Evolutionary conservation across 2,329 filamentous ascomycete genomes (phyloP), one percentile per base, ranked within the genome.

Genomic region (Plenodomus tracheiphilus): DNA sequence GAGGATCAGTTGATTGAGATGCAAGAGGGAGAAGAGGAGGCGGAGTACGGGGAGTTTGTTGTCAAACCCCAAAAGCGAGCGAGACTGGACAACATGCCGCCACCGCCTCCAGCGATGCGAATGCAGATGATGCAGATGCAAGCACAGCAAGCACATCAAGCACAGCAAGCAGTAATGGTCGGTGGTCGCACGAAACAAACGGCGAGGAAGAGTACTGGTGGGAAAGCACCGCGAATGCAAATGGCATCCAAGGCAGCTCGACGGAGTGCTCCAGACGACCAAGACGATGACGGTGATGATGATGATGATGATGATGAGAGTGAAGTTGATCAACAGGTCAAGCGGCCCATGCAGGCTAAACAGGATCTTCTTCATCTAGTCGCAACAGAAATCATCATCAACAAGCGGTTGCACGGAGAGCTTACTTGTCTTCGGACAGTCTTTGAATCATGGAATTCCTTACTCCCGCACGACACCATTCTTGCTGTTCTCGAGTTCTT

Each of bases 381-480:
- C 2, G 59, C 66, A 1, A 60, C 66, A 3, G 66, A 70, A 30
- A 61, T 68, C 19, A 56, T 66, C 10, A n/a, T 68, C n/a, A 70
- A 71, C 30, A 65, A 58, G 1, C 58, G 52, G 8, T 49, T 71
- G 1, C 52, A 69, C 20, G 59, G 64, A n/a, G 62, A 62, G 41
- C 39, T 69, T 4, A 59, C 64, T 13, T 68, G 65, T 49, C 60
- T 71, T 38, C 66, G 56, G n/a, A 65, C 66, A 9, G 54, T 55
- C 3, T 70, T 69, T 37, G 55, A 70, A 18, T 66, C 62, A 1
- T 71, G 64, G 64, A 66, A 69, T 28, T 41, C 62, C 4, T 50
- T 68, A 0, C 62, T 81, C 1, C 67, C 78, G 1, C 78, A 81
- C 56, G 70, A 67, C 22, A 78, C 76, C 9, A 69, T 77, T 4